Conservation (phyloP, 106 monocot genomes). For the Acorus gramineus region DNA sequence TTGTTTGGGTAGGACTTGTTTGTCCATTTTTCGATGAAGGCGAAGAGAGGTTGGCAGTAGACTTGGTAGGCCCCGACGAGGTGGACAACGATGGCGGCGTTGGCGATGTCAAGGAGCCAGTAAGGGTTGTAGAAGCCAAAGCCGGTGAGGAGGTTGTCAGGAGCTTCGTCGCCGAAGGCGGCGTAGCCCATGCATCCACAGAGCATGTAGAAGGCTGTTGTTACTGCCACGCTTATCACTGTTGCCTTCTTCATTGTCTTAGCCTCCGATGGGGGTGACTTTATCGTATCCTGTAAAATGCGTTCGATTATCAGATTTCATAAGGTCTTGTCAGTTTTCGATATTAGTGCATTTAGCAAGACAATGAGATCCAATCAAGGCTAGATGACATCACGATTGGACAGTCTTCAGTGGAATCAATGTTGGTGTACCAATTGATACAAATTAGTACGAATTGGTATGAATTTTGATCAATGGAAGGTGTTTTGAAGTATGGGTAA, state of each 20-base stretch:
- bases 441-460: too few relatives aligned
- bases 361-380: too few relatives aligned
- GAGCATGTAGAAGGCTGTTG: conserved; percentile 67
- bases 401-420: too few relatives aligned
- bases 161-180: conserved; percentile 75
- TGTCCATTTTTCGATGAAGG: conserved; percentile 72
- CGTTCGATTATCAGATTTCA: too few relatives aligned
- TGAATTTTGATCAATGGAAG: not conserved
- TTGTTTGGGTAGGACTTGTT: conserved; percentile 8
- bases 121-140: conserved; percentile 97
- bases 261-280: conserved; percentile 59
- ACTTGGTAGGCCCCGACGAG: conserved; percentile 95
- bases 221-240: conserved; percentile 43
- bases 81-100: conserved; percentile 78
- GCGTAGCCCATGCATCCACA: conserved; percentile 90
- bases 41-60: conserved; percentile 87
- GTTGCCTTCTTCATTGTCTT: conserved; percentile 73
- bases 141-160: conserved; percentile 76
- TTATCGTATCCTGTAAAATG: conserved; percentile 50
- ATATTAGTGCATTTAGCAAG: too few relatives aligned
- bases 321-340: too few relatives aligned
- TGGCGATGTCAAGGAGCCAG: conserved; percentile 95
- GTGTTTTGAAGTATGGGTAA: too few relatives aligned
- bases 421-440: too few relatives aligned
- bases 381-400: not conserved